A percentile compares a stretch with the other conserved stretches of the same genome.
Evolutionary conservation across 768 basidiomycete genomes (phyloP).

Genomic region (Russula sp.): DNA sequence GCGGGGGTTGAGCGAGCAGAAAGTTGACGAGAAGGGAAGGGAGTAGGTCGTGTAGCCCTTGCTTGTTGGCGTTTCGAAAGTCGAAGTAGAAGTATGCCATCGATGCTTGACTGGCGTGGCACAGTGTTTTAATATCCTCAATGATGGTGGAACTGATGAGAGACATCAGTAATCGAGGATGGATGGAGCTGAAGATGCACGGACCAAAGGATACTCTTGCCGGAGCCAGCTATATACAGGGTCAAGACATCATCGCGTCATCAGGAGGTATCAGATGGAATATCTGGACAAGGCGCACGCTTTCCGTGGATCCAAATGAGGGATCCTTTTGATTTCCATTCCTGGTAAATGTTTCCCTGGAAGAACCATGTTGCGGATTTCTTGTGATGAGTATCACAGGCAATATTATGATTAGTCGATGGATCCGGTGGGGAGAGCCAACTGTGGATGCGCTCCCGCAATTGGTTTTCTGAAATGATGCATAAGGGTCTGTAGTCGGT

Average conservation of each 20-base stretch:
- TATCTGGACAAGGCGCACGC: background rate
- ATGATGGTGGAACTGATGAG: background rate
- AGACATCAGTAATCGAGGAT: background rate
- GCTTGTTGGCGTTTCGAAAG: background rate
- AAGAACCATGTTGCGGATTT: background rate
- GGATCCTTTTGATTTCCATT: background rate
- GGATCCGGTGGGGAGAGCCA: conserved; percentile 8
- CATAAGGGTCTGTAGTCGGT: background rate
- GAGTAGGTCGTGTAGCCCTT: background rate
- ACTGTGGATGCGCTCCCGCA: background rate
- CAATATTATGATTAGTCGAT: background rate
- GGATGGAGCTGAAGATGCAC: background rate
- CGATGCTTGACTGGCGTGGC: background rate
- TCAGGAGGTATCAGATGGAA: background rate
- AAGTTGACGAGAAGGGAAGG: background rate
- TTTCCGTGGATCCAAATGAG: conserved; percentile 6
- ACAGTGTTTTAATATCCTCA: background rate
- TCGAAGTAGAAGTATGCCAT: background rate
- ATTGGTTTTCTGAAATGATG: background rate
- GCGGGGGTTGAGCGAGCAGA: background rate
- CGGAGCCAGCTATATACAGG: background rate
- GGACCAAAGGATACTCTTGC: background rate
- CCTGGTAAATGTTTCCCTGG: background rate
- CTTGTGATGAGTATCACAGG: background rate
- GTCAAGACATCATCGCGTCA: background rate